Evolutionary conservation across 2,329 filamentous ascomycete genomes (phyloP).

Genomic region (Penicillium palitans): DNA sequence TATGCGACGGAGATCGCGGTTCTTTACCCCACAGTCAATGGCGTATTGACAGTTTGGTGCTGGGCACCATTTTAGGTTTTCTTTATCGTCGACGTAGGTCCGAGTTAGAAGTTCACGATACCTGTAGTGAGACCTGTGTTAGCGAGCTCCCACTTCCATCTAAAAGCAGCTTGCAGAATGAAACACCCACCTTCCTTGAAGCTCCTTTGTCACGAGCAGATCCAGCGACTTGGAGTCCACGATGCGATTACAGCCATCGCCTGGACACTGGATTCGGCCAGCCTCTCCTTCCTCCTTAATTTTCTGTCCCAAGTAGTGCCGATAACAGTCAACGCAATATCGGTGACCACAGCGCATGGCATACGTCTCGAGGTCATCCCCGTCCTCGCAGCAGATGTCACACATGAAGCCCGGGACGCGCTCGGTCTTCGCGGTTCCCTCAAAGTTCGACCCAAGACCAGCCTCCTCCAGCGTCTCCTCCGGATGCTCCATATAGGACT

Average conservation of each 20-base stretch:
- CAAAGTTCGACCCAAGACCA: slow-evolving; percentile 69
- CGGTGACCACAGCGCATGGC: slow-evolving; percentile 93
- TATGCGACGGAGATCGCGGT: slow-evolving; percentile 77
- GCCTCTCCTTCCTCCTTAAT: slow-evolving; percentile 95
- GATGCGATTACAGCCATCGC: slow-evolving; percentile 81
- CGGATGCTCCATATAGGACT: slow-evolving; percentile 91
- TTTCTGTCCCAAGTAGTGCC: slow-evolving; percentile 87
- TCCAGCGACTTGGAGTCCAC: slow-evolving; percentile 87
- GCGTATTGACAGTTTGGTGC: slow-evolving; percentile 96
- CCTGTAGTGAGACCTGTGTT: slow-evolving; percentile 43
- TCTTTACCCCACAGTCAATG: slow-evolving; percentile 82
- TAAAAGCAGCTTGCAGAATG: neutral
- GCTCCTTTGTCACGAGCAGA: slow-evolving; percentile 63
- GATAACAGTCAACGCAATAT: slow-evolving; percentile 90
- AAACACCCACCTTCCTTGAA: slow-evolving; percentile 54
- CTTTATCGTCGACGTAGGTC: slow-evolving; percentile 96
- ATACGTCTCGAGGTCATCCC: slow-evolving; percentile 73
- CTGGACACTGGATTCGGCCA: slow-evolving; percentile 88
- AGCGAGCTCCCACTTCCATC: slow-evolving; percentile 2
- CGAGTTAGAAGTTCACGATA: slow-evolving; percentile 86
- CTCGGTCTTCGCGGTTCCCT: slow-evolving; percentile 66
- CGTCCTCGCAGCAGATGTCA: slow-evolving; percentile 95
- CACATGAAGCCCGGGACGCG: slow-evolving; percentile 76
- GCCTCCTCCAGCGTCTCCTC: slow-evolving; percentile 79
- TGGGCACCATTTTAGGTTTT: slow-evolving; percentile 94